These are phyloP conservation scores for Quercus alba DNA, from an alignment of 306 rosid species.

Conservation along the genomic window DNA sequence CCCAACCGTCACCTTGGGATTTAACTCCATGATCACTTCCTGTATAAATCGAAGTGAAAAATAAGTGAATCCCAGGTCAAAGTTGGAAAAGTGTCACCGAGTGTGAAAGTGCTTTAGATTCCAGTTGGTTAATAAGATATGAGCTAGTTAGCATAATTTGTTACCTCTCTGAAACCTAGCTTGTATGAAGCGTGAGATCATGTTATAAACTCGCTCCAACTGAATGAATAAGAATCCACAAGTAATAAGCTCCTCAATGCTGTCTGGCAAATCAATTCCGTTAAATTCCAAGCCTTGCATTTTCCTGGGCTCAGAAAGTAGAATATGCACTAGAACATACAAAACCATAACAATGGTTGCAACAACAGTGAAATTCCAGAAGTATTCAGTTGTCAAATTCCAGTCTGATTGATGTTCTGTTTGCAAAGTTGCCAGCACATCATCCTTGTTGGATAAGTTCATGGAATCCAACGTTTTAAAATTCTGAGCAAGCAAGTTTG, in stretches of 20 bases:
- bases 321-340: constrained; percentile 63
- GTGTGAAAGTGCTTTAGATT: constrained; percentile 1
- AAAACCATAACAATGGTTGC: constrained; percentile 48
- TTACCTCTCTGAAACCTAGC: constrained; percentile 77
- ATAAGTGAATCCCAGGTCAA: constrained; percentile 18
- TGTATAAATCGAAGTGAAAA: constrained; percentile 25
- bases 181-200: constrained; percentile 68
- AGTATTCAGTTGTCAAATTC: constrained; percentile 59
- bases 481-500: constrained; percentile 43
- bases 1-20: constrained; percentile 88
- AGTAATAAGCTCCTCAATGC: constrained; percentile 67
- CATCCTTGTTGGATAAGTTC: constrained; percentile 49
- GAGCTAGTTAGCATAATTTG: background rate
- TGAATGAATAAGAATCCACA: constrained; percentile 63
- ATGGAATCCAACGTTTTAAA: constrained; percentile 39
- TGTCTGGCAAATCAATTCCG: constrained; percentile 89
- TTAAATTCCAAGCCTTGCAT: constrained; percentile 64
- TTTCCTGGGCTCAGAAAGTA: constrained; percentile 42
- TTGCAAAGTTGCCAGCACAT: constrained; percentile 42
- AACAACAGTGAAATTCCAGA: constrained; percentile 57
- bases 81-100: constrained; percentile 3
- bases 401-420: constrained; percentile 53
- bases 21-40: constrained; percentile 87
- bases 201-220: constrained; percentile 53
- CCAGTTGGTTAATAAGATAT: background rate